A percentile compares a stretch with the other conserved stretches of the same genome.
phyloP scores from a whole-genome alignment of 441 rosid genomes.

The Pelargonium cotyledonis region DNA sequence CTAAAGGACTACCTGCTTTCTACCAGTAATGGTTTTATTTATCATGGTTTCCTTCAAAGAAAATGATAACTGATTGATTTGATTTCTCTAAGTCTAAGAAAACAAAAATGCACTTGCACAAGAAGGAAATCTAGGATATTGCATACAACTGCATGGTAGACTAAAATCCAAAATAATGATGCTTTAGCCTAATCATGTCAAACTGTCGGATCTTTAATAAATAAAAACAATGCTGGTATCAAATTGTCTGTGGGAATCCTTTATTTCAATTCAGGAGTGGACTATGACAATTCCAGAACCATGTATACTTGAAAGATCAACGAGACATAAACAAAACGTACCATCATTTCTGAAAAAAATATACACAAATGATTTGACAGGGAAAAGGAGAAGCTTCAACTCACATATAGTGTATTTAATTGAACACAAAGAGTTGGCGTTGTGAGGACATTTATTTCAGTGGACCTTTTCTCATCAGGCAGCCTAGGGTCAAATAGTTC shows the following conservation, averaged over 20 bases:
- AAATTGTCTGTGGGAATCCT: background rate
- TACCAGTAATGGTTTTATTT: too few relatives aligned
- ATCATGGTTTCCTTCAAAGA: too few relatives aligned
- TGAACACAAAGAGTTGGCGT: slow-evolving; percentile 79
- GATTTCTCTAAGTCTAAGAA: too few relatives aligned
- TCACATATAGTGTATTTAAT: slow-evolving; percentile 84
- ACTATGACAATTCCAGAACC: slow-evolving; percentile 1
- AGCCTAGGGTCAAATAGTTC: slow-evolving; percentile 77
- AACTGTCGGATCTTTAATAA: too few relatives aligned
- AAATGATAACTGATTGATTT: too few relatives aligned
- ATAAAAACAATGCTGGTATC: too few relatives aligned
- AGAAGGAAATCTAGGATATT: too few relatives aligned
- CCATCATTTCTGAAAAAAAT: background rate
- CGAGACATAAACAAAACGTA: background rate
- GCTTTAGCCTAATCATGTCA: too few relatives aligned
- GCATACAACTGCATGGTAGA: too few relatives aligned
- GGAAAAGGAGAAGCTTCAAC: slow-evolving; percentile 30
- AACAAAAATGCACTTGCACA: too few relatives aligned
- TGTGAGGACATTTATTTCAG: slow-evolving; percentile 53
- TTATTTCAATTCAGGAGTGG: slow-evolving; percentile 8
- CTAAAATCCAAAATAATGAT: too few relatives aligned
- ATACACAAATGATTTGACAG: slow-evolving; percentile 3
- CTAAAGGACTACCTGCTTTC: too few relatives aligned
- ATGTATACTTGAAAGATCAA: background rate
- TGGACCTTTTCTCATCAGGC: slow-evolving; percentile 39